phyloP scores from a whole-genome alignment of 176 grass and related monocot genomes.

The Aegilops speltoides region DNA sequence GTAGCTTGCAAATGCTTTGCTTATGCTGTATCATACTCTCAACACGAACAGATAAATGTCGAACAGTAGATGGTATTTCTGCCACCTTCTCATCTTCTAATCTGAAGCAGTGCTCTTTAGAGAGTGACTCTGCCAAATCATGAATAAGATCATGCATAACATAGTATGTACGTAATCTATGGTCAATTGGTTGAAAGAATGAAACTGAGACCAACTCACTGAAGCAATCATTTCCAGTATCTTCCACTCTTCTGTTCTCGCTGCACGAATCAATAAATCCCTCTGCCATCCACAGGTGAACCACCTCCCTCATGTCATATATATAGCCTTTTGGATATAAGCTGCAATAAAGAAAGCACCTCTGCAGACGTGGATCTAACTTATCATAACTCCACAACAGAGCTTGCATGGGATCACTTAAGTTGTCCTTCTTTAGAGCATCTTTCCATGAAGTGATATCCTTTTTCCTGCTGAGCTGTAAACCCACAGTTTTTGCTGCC shows the following conservation, averaged over 20 bases:
- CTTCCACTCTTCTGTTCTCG: neutral
- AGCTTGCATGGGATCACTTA: neutral
- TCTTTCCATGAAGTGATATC: neutral
- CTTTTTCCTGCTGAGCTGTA: neutral
- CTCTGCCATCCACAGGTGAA: neutral
- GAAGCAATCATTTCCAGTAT: neutral
- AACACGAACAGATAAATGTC: too few relatives aligned
- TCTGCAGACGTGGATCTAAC: slow-evolving; percentile 9
- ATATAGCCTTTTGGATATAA: slow-evolving; percentile 10
- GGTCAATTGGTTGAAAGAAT: neutral
- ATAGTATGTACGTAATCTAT: neutral
- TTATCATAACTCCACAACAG: slow-evolving; percentile 28
- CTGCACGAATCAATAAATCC: neutral
- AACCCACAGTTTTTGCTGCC: slow-evolving; percentile 8
- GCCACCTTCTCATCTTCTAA: too few relatives aligned
- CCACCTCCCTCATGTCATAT: neutral
- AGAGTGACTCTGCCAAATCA: neutral
- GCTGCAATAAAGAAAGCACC: neutral
- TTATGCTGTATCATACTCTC: too few relatives aligned
- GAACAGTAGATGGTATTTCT: too few relatives aligned
- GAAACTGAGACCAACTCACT: neutral
- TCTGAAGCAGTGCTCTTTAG: too few relatives aligned
- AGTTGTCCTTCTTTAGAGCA: neutral
- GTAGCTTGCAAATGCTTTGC: too few relatives aligned
- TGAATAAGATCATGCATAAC: neutral